Conservation (phyloP, 441 rosid genomes). For the Adansonia gregorii region DNA sequence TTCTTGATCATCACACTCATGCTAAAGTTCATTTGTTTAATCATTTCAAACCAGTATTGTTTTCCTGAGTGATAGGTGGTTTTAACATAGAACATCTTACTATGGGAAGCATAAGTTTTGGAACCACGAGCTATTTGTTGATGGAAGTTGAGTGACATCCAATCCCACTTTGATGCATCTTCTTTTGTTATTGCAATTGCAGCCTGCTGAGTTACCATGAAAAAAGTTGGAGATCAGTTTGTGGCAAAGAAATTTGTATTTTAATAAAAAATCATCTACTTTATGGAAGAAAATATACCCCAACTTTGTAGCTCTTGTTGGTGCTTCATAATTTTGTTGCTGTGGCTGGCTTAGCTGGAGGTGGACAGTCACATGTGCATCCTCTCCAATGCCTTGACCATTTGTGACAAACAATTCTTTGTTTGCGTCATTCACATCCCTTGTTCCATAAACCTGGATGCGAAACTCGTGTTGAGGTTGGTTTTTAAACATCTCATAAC, state of each 20-base stretch:
- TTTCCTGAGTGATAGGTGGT: slow-evolving; percentile 39
- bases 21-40: slow-evolving; percentile 28
- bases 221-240: slow-evolving; percentile 34
- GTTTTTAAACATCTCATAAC: slow-evolving; percentile 30
- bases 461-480: slow-evolving; percentile 33
- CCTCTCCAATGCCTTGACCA: slow-evolving; percentile 53
- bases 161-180: slow-evolving; percentile 33
- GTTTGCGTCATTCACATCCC: slow-evolving; percentile 52
- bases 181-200: slow-evolving; percentile 54
- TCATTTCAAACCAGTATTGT: slow-evolving; percentile 38
- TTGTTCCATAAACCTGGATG: slow-evolving; percentile 71
- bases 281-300: slow-evolving; percentile 48
- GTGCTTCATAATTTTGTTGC: slow-evolving; percentile 55
- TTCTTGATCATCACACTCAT: slow-evolving; percentile 34
- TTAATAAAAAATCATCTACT: slow-evolving; percentile 7
- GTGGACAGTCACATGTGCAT: slow-evolving; percentile 57
- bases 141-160: slow-evolving; percentile 33
- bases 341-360: slow-evolving; percentile 96
- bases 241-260: slow-evolving; percentile 17
- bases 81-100: slow-evolving; percentile 41
- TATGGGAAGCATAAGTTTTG: slow-evolving; percentile 41
- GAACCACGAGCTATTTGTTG: slow-evolving; percentile 28
- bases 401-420: slow-evolving; percentile 48
- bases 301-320: slow-evolving; percentile 51
- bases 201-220: slow-evolving; percentile 55